Evolutionary conservation across 805 yeast species (phyloP).

Genomic region (Saccharomycopsis sp.): DNA sequence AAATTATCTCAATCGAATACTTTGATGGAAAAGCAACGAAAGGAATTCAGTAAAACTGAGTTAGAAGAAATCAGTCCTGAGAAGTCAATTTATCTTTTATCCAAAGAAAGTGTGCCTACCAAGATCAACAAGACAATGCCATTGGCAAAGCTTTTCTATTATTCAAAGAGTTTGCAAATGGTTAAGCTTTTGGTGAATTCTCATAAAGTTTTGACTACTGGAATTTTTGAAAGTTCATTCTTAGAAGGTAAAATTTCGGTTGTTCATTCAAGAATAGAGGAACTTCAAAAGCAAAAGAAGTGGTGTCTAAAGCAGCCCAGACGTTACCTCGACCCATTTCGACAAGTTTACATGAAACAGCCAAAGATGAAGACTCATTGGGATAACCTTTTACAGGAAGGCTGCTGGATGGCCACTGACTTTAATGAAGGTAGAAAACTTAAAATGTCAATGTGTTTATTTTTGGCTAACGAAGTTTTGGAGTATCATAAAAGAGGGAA

Average conservation of each 20-base stretch:
- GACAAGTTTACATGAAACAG: background rate
- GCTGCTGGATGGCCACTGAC: slow-evolving; percentile 77
- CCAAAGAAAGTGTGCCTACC: slow-evolving; percentile 47
- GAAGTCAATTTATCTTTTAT: slow-evolving; percentile 37
- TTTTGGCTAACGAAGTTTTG: slow-evolving; percentile 62
- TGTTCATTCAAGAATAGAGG: slow-evolving; percentile 85
- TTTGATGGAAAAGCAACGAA: slow-evolving; percentile 15
- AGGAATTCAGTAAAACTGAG: slow-evolving; percentile 23
- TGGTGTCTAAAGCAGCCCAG: slow-evolving; percentile 91
- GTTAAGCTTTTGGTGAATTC: slow-evolving; percentile 76
- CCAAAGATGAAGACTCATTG: slow-evolving; percentile 41
- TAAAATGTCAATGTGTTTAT: slow-evolving; percentile 62
- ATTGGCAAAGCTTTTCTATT: slow-evolving; percentile 76
- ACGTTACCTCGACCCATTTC: slow-evolving; percentile 60
- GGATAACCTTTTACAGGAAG: slow-evolving; percentile 70
- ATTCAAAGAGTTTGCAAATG: slow-evolving; percentile 82
- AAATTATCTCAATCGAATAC: slow-evolving; percentile 14
- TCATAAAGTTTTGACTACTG: slow-evolving; percentile 81
- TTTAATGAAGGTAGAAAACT: slow-evolving; percentile 62
- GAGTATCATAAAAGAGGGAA: slow-evolving; percentile 79
- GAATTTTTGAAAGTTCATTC: slow-evolving; percentile 74
- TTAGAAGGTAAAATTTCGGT: slow-evolving; percentile 90
- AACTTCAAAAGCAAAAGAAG: slow-evolving; percentile 73
- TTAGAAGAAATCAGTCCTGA: slow-evolving; percentile 36
- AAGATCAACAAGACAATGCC: slow-evolving; percentile 55